Percentiles rank a stretch among this genome's conserved stretches.
Conservation (phyloP, 176 grass and related monocot species). For the Aechmea fasciata region DNA sequence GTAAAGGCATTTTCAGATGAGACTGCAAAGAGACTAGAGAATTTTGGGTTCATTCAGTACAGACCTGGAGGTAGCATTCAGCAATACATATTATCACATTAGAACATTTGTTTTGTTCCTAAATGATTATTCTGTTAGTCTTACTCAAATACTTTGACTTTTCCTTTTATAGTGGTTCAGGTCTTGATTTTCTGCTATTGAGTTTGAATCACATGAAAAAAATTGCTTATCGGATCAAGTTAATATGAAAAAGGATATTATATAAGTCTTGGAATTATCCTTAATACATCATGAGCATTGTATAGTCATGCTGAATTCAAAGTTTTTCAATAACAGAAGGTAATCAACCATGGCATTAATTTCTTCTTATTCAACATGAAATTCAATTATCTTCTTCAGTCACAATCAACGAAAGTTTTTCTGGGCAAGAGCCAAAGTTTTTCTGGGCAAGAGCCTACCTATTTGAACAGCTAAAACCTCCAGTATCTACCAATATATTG, state of each 20-base stretch:
- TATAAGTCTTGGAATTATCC: too few species aligned
- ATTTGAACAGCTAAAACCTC: too few species aligned
- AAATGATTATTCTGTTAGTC: neutral
- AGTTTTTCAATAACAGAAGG: too few species aligned
- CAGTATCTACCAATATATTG: too few species aligned
- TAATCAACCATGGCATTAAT: too few species aligned
- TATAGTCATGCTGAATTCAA: too few species aligned
- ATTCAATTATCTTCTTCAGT: too few species aligned
- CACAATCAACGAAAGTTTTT: too few species aligned
- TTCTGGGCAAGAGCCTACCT: too few species aligned
- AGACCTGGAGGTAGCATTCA: conserved; percentile 90
- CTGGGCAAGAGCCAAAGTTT: too few species aligned
- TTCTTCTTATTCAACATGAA: too few species aligned
- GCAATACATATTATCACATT: neutral
- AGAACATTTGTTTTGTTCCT: neutral
- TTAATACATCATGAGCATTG: too few species aligned
- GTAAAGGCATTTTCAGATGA: conserved; percentile 99
- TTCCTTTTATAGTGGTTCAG: neutral
- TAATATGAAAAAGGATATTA: neutral
- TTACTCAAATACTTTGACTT: neutral
- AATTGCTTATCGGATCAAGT: neutral
- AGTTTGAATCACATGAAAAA: neutral
- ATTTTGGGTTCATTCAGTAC: conserved; percentile 96
- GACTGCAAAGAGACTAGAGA: conserved; percentile 93
- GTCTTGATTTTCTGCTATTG: neutral